These are phyloP conservation scores for Colletotrichum viniferum DNA, from an alignment of 2,329 filamentous ascomycete genomes.

Conservation along the genomic window DNA sequence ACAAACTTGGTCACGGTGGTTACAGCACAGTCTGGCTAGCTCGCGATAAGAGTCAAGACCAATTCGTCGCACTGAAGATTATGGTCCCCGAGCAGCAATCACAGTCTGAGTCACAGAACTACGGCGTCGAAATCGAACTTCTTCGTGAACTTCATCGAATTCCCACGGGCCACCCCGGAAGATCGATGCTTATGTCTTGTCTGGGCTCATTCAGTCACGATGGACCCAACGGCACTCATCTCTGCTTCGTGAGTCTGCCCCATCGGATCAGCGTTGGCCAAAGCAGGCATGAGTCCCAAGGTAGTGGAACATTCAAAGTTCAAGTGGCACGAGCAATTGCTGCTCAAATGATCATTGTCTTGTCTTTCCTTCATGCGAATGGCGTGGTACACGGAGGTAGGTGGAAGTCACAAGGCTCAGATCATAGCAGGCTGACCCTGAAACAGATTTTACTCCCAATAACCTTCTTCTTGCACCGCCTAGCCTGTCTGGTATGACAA, in stretches of 20 bases:
- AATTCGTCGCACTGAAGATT: rapidly evolving
- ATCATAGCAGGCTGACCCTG: not conserved
- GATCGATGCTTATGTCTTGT: not conserved
- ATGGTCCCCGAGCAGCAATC: not conserved
- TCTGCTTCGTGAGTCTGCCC: not conserved
- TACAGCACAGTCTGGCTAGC: not conserved
- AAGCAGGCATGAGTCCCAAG: not conserved
- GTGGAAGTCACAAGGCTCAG: no score
- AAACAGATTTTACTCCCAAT: not conserved
- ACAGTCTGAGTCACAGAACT: not conserved
- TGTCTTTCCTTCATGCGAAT: not conserved
- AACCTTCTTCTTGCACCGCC: not conserved
- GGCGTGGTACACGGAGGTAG: not conserved
- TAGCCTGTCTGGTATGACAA: rapidly evolving
- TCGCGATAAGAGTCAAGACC: rapidly evolving
- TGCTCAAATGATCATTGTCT: rapidly evolving
- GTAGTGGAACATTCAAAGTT: rapidly evolving
- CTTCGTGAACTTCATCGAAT: not conserved
- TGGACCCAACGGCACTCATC: not conserved
- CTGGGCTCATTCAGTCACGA: not conserved
- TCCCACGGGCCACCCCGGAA: not conserved
- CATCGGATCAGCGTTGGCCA: not conserved
- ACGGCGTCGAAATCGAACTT: not conserved
- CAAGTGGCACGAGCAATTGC: not conserved
- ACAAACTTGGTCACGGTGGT: not conserved